Percentiles rank a stretch among this genome's conserved stretches.
Evolutionary conservation across 2,329 filamentous ascomycete genomes (phyloP).

Genomic region (Colletotrichum paranaense): DNA sequence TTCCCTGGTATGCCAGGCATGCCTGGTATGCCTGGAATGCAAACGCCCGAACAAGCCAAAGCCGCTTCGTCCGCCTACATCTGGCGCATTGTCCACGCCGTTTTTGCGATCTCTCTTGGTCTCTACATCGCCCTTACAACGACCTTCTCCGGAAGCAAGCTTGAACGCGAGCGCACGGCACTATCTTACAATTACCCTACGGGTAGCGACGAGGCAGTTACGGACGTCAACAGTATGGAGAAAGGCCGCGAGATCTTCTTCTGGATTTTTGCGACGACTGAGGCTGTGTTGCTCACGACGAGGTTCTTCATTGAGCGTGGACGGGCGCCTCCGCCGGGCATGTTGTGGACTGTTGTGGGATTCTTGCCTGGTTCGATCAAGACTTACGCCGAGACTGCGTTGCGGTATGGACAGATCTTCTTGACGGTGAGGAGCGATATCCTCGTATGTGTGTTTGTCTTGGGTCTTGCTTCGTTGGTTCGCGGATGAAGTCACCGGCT

Average conservation of each 20-base stretch:
- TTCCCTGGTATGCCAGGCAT: conserved; percentile 52
- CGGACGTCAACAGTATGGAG: conserved; percentile 43
- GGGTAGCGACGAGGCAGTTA: conserved; percentile 42
- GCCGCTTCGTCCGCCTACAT: conserved; percentile 55
- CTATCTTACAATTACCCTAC: conserved; percentile 46
- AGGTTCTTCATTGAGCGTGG: conserved; percentile 77
- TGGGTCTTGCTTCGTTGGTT: conserved; percentile 68
- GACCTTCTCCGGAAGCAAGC: conserved; percentile 74
- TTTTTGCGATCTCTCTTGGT: conserved; percentile 77
- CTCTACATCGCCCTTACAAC: conserved; percentile 77
- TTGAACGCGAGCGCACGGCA: conserved; percentile 62
- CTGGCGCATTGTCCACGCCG: conserved; percentile 80
- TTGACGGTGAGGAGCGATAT: conserved; percentile 78
- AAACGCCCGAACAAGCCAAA: conserved; percentile 46
- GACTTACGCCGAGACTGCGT: conserved; percentile 69
- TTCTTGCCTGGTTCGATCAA: conserved; percentile 75
- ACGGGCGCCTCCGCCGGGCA: conserved; percentile 66
- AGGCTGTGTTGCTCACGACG: conserved; percentile 77
- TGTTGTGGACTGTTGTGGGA: conserved; percentile 71
- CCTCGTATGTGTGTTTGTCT: conserved; percentile 80
- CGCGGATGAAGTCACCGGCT: conserved; percentile 38
- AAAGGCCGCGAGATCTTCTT: conserved; percentile 69
- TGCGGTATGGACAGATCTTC: conserved; percentile 78
- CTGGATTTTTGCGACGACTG: conserved; percentile 83
- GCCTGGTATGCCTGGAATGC: conserved; percentile 48